phyloP scores from a whole-genome alignment of 2,329 filamentous ascomycete species.

The Botrytis medusae region DNA sequence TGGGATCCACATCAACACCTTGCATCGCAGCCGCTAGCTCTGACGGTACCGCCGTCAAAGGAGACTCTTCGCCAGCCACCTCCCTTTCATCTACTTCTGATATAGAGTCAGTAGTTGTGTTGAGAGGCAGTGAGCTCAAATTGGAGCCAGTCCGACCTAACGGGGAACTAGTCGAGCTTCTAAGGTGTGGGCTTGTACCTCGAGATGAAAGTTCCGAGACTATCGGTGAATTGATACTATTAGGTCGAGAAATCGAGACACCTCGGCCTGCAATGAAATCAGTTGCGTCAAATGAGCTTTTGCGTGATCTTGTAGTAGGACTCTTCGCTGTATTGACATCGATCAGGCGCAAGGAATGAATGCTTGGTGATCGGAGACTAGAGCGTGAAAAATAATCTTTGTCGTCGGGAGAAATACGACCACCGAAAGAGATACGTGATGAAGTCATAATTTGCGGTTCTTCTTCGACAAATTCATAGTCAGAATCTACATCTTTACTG shows the following conservation, averaged over 20 bases:
- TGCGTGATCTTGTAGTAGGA: slow-evolving; percentile 29
- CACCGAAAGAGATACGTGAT: slow-evolving; percentile 38
- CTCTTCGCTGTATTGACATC: slow-evolving; percentile 37
- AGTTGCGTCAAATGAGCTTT: slow-evolving; percentile 28
- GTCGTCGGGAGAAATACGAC: slow-evolving; percentile 34
- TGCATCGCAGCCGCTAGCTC: slow-evolving; percentile 34
- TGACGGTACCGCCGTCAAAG: slow-evolving; percentile 30
- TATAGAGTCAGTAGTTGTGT: slow-evolving; percentile 34
- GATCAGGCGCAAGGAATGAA: slow-evolving; percentile 39
- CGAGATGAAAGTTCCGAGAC: slow-evolving; percentile 29
- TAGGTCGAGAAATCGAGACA: slow-evolving; percentile 29
- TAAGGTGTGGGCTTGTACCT: slow-evolving; percentile 32
- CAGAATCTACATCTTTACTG: slow-evolving; percentile 29
- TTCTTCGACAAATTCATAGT: slow-evolving; percentile 35
- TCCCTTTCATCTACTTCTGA: slow-evolving; percentile 37
- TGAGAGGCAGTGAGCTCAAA: slow-evolving; percentile 27
- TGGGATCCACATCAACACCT: slow-evolving; percentile 32
- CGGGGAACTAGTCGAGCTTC: slow-evolving; percentile 32
- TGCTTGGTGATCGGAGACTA: slow-evolving; percentile 33
- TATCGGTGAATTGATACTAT: slow-evolving; percentile 31
- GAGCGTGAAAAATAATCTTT: slow-evolving; percentile 31
- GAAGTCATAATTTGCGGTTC: slow-evolving; percentile 42
- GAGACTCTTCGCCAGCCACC: slow-evolving; percentile 21
- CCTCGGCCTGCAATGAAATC: slow-evolving; percentile 29
- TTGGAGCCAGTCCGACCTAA: slow-evolving; percentile 32